Percentiles rank a stretch among this genome's conserved stretches.
phyloP scores from a whole-genome alignment of 2,329 filamentous ascomycete genomes.

The Furcasterigmium furcatum region DNA sequence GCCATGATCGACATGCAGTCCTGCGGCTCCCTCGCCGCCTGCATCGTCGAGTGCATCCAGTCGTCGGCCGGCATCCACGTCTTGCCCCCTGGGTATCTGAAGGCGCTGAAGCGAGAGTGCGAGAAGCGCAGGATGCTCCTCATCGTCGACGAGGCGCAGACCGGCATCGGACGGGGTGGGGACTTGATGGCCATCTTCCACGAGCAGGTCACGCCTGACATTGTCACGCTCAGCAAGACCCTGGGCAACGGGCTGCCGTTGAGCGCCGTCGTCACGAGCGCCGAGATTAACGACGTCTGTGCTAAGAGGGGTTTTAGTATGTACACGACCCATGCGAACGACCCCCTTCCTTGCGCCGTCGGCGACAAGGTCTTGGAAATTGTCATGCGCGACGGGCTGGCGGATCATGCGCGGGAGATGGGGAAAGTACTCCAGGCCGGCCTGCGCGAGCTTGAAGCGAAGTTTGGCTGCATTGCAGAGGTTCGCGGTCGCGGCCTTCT shows the following conservation, averaged over 20 bases:
- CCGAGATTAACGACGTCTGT: constrained; percentile 46
- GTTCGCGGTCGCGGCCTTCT: constrained; percentile 57
- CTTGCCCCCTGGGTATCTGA: constrained; percentile 56
- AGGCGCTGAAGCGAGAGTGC: constrained; percentile 51
- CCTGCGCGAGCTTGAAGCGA: constrained; percentile 38
- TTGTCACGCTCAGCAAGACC: constrained; percentile 59
- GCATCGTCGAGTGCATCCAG: constrained; percentile 61
- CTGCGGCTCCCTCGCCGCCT: constrained; percentile 59
- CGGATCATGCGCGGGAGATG: constrained; percentile 36
- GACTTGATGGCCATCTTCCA: constrained; percentile 58
- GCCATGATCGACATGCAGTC: constrained; percentile 56
- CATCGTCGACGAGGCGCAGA: constrained; percentile 61
- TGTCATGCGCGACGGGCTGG: constrained; percentile 51
- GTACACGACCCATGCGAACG: constrained; percentile 61
- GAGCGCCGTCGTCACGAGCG: constrained; percentile 52
- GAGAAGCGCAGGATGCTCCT: constrained; percentile 54
- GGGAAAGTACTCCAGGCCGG: constrained; percentile 44
- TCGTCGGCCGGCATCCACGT: constrained; percentile 57
- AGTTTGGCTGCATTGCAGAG: constrained; percentile 61
- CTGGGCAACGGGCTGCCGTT: constrained; percentile 59
- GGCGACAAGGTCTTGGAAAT: constrained; percentile 61
- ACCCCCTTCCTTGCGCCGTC: constrained; percentile 57
- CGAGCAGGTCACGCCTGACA: constrained; percentile 52
- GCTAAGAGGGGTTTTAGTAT: constrained; percentile 49
- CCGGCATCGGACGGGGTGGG: constrained; percentile 53